phyloP scores from a whole-genome alignment of 345 rosid species.

The Conringia planisiliqua region DNA sequence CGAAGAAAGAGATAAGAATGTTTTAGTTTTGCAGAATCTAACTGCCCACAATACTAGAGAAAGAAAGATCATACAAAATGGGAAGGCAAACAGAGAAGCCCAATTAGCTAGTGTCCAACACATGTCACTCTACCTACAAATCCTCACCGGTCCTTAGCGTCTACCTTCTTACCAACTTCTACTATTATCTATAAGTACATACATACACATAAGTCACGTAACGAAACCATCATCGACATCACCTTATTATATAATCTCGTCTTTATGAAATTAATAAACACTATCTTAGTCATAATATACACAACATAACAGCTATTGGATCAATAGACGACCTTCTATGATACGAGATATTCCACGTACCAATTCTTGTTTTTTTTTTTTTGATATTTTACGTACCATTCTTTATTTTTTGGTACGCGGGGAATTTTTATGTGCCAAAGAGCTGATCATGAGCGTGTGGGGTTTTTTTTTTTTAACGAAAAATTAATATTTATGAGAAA shows the following conservation, averaged over 20 bases:
- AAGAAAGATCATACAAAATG: constrained; percentile 8
- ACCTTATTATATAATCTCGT: not conserved
- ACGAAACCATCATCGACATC: constrained; percentile 16
- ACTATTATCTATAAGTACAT: not conserved
- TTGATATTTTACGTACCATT: not conserved
- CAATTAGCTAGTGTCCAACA: constrained; percentile 20
- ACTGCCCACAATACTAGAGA: constrained; percentile 1
- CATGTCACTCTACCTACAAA: constrained; percentile 9
- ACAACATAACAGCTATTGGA: not conserved
- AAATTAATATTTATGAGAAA: not conserved
- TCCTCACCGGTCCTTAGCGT: constrained; percentile 14
- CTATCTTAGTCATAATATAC: not conserved
- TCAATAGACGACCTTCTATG: not conserved
- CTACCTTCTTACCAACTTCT: constrained; percentile 12
- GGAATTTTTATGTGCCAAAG: not conserved
- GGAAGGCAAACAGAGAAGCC: constrained; percentile 21
- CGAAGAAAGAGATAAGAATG: not conserved
- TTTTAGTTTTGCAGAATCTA: not conserved
- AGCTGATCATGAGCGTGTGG: not conserved
- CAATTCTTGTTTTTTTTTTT: not conserved
- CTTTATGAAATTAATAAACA: constrained; percentile 5
- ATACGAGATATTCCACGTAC: not conserved
- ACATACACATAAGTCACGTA: constrained; percentile 9
- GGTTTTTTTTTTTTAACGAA: not conserved
- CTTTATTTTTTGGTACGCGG: not conserved